These are phyloP conservation scores for Aphanomyces astaci DNA, from an alignment of 352 stramenopile genomes.

Conservation along the genomic window DNA sequence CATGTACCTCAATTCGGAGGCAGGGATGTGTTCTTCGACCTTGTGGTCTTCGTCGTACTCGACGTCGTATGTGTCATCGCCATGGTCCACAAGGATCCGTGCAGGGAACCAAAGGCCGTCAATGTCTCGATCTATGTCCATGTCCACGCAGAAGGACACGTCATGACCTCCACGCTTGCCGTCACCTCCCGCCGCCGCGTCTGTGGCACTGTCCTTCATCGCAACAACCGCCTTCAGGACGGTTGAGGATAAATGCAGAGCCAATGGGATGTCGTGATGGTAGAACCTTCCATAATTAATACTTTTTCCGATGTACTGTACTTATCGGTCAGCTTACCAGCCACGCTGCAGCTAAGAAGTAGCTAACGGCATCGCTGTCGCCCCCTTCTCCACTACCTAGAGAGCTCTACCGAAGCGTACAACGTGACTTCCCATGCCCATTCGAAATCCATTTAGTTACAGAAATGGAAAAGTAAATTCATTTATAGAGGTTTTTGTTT, in stretches of 20 bases:
- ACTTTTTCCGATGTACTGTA: not conserved
- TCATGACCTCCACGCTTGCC: conserved; percentile 1
- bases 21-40: conserved; percentile 47
- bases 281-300: not conserved
- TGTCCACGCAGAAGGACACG: conserved; percentile 32
- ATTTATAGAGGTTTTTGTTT: not conserved
- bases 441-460: too few relatives aligned
- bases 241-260: conserved; percentile 9
- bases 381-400: too few relatives aligned
- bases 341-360: too few relatives aligned
- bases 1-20: conserved; percentile 41
- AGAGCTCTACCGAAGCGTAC: too few relatives aligned
- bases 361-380: too few relatives aligned
- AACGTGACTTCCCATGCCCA: too few relatives aligned
- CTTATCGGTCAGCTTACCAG: too few relatives aligned
- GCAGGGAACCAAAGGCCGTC: conserved; percentile 72
- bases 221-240: too few relatives aligned
- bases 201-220: not conserved
- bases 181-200: not conserved
- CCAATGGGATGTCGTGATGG: not conserved
- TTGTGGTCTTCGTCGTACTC: conserved; percentile 79
- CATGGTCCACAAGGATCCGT: conserved; percentile 43
- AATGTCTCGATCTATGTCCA: conserved; percentile 56
- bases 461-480: not conserved
- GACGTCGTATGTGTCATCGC: conserved; percentile 52